These are phyloP conservation scores for Fragaria iinumae DNA, from an alignment of 306 rosid species.

Conservation along the genomic window DNA sequence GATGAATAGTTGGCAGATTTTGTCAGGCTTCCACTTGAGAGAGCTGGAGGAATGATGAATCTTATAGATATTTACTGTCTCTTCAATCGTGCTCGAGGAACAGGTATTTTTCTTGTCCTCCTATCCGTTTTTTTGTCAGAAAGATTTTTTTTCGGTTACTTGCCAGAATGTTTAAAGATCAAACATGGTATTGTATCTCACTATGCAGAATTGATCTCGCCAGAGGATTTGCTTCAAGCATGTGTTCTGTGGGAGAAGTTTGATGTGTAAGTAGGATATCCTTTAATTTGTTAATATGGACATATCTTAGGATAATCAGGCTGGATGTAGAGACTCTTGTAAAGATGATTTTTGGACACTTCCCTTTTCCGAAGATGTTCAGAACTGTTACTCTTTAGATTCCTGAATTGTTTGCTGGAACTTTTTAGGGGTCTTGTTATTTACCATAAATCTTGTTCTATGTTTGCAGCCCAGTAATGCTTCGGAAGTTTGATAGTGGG, in stretches of 20 bases:
- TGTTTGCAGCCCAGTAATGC: constrained; percentile 65
- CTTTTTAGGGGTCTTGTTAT: neutral
- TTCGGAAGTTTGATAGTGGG: constrained; percentile 95
- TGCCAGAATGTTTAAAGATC: neutral
- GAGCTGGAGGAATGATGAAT: constrained; percentile 89
- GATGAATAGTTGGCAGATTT: constrained; percentile 84
- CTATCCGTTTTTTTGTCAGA: neutral
- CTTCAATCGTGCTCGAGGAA: constrained; percentile 97
- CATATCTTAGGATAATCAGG: neutral
- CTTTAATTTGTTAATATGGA: constrained; percentile 25
- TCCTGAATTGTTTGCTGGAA: neutral
- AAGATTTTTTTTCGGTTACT: constrained; percentile 18
- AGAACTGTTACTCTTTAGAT: neutral
- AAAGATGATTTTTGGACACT: neutral
- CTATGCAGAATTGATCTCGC: constrained; percentile 85
- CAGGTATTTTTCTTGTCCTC: constrained; percentile 52
- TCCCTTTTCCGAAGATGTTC: no score
- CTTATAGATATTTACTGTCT: constrained; percentile 87
- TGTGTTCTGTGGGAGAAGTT: constrained; percentile 96
- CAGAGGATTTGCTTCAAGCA: constrained; percentile 94
- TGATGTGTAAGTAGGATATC: constrained; percentile 71
- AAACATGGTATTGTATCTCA: constrained; percentile 9
- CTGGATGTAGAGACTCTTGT: neutral
- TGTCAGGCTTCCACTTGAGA: constrained; percentile 83
- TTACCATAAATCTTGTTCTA: neutral